phyloP scores from a whole-genome alignment of 1,284 basidiomycete genomes.

The Pseudozyma tsukubaensis region DNA sequence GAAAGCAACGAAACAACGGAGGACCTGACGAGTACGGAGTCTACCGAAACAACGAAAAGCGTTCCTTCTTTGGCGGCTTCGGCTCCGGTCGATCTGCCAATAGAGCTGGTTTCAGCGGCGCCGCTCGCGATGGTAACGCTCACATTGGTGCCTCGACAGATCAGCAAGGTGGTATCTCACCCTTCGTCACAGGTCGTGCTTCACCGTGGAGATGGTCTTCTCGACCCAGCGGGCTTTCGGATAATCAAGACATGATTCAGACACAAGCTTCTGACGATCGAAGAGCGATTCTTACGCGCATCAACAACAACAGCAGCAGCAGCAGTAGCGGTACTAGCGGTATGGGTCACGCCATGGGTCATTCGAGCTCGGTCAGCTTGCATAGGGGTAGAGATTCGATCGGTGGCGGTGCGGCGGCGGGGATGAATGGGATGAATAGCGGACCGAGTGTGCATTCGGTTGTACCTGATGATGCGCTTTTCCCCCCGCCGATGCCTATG shows the following conservation, averaged over 20 bases:
- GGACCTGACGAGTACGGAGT: slow-evolving; percentile 47
- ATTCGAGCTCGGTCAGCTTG: slow-evolving; percentile 40
- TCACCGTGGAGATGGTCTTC: slow-evolving; percentile 32
- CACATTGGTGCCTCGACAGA: slow-evolving; percentile 29
- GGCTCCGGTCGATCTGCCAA: slow-evolving; percentile 23
- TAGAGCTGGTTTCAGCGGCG: slow-evolving; percentile 7
- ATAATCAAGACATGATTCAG: slow-evolving; percentile 22
- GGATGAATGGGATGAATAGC: slow-evolving; percentile 2
- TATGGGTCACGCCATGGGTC: slow-evolving; percentile 32
- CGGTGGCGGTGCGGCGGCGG: slow-evolving; percentile 10
- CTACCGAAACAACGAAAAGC: slow-evolving; percentile 28
- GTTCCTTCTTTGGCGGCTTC: slow-evolving; percentile 26
- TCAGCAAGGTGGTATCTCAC: slow-evolving; percentile 42
- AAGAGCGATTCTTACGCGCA: slow-evolving; percentile 17
- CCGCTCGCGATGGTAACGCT: background rate
- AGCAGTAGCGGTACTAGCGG: too few species aligned
- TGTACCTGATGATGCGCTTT: slow-evolving; percentile 48
- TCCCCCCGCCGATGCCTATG: slow-evolving; percentile 40
- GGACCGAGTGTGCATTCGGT: slow-evolving; percentile 42
- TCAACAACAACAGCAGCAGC: slow-evolving; percentile 22
- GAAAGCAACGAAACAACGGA: slow-evolving; percentile 9
- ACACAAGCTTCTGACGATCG: slow-evolving; percentile 10
- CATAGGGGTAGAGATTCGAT: slow-evolving; percentile 37
- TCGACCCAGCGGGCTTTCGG: slow-evolving; percentile 10
- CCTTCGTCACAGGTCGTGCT: slow-evolving; percentile 31